These are phyloP conservation scores for Nothophaeocryptopus gaeumannii DNA, from an alignment of 2,329 filamentous ascomycete genomes.

Conservation along the genomic window DNA sequence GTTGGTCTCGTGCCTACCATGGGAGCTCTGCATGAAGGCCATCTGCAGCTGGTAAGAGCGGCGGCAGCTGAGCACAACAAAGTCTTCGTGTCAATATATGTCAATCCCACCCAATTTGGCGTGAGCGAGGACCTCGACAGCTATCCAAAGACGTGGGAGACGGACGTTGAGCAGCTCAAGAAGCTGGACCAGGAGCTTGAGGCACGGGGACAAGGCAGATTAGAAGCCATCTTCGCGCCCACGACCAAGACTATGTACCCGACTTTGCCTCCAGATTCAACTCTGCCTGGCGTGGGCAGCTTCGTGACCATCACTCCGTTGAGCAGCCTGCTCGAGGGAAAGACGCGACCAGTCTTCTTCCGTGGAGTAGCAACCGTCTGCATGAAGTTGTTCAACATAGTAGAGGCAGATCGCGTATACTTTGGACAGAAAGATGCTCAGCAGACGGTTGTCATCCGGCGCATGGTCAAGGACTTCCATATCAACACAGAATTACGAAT, in stretches of 20 bases:
- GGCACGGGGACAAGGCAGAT: slow-evolving; percentile 54
- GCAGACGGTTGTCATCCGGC: slow-evolving; percentile 84
- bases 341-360: slow-evolving; percentile 88
- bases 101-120: slow-evolving; percentile 97
- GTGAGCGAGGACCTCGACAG: slow-evolving; percentile 79
- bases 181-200: slow-evolving; percentile 70
- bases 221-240: slow-evolving; percentile 84
- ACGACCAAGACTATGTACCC: slow-evolving; percentile 85
- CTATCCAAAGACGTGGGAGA: slow-evolving; percentile 87
- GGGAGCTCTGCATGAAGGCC: slow-evolving; percentile 92
- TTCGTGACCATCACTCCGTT: slow-evolving; percentile 91
- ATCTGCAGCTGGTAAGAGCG: slow-evolving; percentile 78
- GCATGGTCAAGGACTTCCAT: slow-evolving; percentile 85
- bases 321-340: slow-evolving; percentile 76
- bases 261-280: slow-evolving; percentile 67
- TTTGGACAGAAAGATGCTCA: slow-evolving; percentile 98
- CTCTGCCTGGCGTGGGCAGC: slow-evolving; percentile 72
- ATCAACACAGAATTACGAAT: slow-evolving; percentile 72
- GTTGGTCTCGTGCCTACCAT: slow-evolving; percentile 94
- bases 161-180: slow-evolving; percentile 67
- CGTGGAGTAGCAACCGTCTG: slow-evolving; percentile 93
- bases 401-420: slow-evolving; percentile 74
- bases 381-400: slow-evolving; percentile 88
- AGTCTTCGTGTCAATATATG: slow-evolving; percentile 87
- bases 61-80: slow-evolving; percentile 81